Conservation (phyloP, 208 protist genomes). For the Crithidia bombi region DNA sequence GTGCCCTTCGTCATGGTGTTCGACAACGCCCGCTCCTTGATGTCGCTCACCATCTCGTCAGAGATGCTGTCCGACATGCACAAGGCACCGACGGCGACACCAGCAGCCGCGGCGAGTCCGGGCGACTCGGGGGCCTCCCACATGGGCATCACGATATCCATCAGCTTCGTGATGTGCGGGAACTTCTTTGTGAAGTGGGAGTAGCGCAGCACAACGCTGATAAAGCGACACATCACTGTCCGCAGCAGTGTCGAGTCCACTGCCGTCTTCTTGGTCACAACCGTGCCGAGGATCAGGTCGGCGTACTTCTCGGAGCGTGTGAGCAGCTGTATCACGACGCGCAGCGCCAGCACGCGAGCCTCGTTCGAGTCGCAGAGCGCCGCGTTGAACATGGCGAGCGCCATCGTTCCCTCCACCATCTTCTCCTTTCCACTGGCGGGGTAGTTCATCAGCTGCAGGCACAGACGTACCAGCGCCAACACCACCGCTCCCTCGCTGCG, state of each 20-base stretch:
- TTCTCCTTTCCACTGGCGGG: slow-evolving; percentile 88
- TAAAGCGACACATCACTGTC: slow-evolving; percentile 91
- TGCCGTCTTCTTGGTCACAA: slow-evolving; percentile 81
- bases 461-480: slow-evolving; percentile 81
- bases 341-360: slow-evolving; percentile 78
- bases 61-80: slow-evolving; percentile 83
- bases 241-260: slow-evolving; percentile 79
- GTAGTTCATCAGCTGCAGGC: slow-evolving; percentile 84
- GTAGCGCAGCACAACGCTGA: slow-evolving; percentile 89
- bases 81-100: slow-evolving; percentile 81
- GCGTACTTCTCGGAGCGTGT: slow-evolving; percentile 82
- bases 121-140: slow-evolving; percentile 79
- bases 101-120: slow-evolving; percentile 62
- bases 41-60: slow-evolving; percentile 60
- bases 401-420: slow-evolving; percentile 91
- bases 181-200: slow-evolving; percentile 74
- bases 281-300: slow-evolving; percentile 87
- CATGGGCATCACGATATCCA: slow-evolving; percentile 70
- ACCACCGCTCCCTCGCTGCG: slow-evolving; percentile 88
- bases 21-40: slow-evolving; percentile 78
- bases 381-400: slow-evolving; percentile 89
- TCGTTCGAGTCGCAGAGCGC: slow-evolving; percentile 84
- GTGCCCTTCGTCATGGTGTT: slow-evolving; percentile 64
- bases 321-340: slow-evolving; percentile 81
- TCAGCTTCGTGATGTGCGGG: slow-evolving; percentile 77